These are phyloP conservation scores for Solanum okadae DNA, from an alignment of 257 asterid species.

Conservation along the genomic window DNA sequence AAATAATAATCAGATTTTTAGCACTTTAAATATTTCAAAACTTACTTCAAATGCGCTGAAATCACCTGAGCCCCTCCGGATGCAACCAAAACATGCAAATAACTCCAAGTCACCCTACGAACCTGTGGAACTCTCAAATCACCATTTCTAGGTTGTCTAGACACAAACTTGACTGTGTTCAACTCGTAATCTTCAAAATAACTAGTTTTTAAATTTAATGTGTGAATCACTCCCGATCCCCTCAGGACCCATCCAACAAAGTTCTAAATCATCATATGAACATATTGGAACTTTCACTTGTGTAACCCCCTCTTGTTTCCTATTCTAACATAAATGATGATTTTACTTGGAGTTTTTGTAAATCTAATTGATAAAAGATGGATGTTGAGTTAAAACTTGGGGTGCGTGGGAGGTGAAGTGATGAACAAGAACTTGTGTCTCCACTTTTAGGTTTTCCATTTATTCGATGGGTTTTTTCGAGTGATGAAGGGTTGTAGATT, in stretches of 20 bases:
- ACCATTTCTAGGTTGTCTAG: neutral
- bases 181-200: neutral
- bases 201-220: neutral
- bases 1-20: neutral
- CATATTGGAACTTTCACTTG: neutral
- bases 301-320: neutral
- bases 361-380: neutral
- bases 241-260: neutral
- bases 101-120: neutral
- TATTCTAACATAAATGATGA: neutral
- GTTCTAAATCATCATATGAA: neutral
- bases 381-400: neutral
- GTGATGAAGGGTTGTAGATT: neutral
- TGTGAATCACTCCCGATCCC: neutral
- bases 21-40: neutral
- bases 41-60: neutral
- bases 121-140: neutral
- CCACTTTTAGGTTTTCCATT: neutral
- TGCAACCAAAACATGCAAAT: neutral
- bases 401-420: neutral
- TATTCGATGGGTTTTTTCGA: neutral
- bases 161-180: neutral
- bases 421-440: neutral
- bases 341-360: neutral
- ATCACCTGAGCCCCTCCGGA: neutral